phyloP scores from a whole-genome alignment of 257 asterid species.

The Ophiorrhiza pumila region DNA sequence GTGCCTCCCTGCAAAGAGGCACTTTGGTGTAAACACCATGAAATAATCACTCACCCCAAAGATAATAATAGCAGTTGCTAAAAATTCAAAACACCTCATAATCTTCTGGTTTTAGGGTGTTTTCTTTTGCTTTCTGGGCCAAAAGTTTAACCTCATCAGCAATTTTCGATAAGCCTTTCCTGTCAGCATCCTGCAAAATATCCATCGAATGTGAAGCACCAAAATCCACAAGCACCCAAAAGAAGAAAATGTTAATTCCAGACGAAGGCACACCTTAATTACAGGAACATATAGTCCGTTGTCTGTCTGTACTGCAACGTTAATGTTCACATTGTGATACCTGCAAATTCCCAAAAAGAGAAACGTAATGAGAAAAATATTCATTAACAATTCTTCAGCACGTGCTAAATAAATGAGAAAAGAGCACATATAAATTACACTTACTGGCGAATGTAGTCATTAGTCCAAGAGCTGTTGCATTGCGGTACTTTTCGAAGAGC shows the following conservation, averaged over 20 bases:
- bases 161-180: slow-evolving; percentile 80
- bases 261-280: slow-evolving; percentile 49
- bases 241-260: slow-evolving; percentile 3
- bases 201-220: slow-evolving; percentile 10
- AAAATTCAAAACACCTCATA: slow-evolving; percentile 54
- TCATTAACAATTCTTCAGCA: neutral
- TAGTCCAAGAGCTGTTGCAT: slow-evolving; percentile 97
- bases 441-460: slow-evolving; percentile 95
- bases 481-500: slow-evolving; percentile 96
- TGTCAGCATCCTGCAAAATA: slow-evolving; percentile 82
- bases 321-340: slow-evolving; percentile 74
- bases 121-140: slow-evolving; percentile 82
- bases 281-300: slow-evolving; percentile 89
- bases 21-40: slow-evolving; percentile 9
- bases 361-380: neutral
- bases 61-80: neutral
- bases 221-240: neutral
- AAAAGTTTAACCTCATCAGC: slow-evolving; percentile 80
- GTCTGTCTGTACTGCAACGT: slow-evolving; percentile 98
- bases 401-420: neutral
- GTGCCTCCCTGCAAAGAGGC: slow-evolving; percentile 78
- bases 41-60: neutral
- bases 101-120: slow-evolving; percentile 91
- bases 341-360: slow-evolving; percentile 38
- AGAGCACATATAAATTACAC: slow-evolving; percentile 28